These are phyloP conservation scores for Senecio squalidus DNA, from an alignment of 140 eudicot genomes.

Conservation along the genomic window DNA sequence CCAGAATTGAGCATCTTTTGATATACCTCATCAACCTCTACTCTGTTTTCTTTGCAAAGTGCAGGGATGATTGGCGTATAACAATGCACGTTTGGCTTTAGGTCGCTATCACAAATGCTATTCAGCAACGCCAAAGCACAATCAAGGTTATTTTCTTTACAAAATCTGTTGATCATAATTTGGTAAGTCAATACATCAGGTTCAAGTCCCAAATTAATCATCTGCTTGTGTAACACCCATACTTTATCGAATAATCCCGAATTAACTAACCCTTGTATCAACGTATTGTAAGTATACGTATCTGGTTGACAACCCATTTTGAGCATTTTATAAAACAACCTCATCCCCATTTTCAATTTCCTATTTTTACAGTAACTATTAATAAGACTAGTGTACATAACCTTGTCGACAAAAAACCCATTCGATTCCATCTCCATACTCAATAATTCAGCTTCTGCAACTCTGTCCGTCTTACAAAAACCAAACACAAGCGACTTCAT, in stretches of 20 bases:
- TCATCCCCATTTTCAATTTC: slow-evolving; percentile 62
- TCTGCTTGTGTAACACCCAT: slow-evolving; percentile 37
- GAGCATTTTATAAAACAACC: slow-evolving; percentile 56
- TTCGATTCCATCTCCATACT: slow-evolving; percentile 48
- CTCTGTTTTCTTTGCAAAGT: slow-evolving; percentile 40
- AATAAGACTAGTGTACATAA: slow-evolving; percentile 54
- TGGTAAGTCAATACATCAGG: slow-evolving; percentile 57
- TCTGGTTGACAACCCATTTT: slow-evolving; percentile 60
- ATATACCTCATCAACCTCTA: slow-evolving; percentile 46
- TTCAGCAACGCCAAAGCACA: slow-evolving; percentile 33
- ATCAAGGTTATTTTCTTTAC: slow-evolving; percentile 49
- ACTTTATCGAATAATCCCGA: slow-evolving; percentile 40
- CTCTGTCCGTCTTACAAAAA: slow-evolving; percentile 49
- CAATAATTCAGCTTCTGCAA: slow-evolving; percentile 57
- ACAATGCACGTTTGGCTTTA: slow-evolving; percentile 60
- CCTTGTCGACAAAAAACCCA: slow-evolving; percentile 49
- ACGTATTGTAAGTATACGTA: slow-evolving; percentile 50
- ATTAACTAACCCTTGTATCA: slow-evolving; percentile 48
- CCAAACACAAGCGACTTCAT: slow-evolving; percentile 51
- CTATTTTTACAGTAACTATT: slow-evolving; percentile 46
- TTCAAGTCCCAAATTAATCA: slow-evolving; percentile 43
- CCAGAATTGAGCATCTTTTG: slow-evolving; percentile 49
- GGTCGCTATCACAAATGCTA: slow-evolving; percentile 26
- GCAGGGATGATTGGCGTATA: slow-evolving; percentile 50
- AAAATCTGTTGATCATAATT: slow-evolving; percentile 39